phyloP scores from a whole-genome alignment of 163 green algal genomes.

The Scenedesmus sp. region DNA sequence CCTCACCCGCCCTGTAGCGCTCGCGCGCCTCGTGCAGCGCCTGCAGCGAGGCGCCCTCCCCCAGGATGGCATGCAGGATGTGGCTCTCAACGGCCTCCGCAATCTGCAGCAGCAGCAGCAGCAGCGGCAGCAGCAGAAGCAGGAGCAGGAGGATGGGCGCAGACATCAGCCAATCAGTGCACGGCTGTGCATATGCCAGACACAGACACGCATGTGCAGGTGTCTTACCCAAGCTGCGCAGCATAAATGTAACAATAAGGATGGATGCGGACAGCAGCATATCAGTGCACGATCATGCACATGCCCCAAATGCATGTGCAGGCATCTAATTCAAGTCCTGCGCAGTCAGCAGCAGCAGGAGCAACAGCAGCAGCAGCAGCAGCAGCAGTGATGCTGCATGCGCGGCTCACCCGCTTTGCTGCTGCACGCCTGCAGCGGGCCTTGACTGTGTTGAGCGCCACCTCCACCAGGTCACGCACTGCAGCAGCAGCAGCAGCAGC shows the following conservation, averaged over 20 bases:
- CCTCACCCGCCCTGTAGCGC: constrained; percentile 32
- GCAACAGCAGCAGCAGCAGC: not conserved
- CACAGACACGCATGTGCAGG: not conserved
- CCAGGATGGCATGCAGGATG: constrained; percentile 35
- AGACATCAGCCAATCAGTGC: not conserved
- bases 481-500: not conserved
- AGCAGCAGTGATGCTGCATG: not conserved
- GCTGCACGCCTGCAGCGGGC: constrained; percentile 59
- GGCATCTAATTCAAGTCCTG: not conserved
- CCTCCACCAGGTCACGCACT: constrained; percentile 95
- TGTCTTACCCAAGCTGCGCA: no score
- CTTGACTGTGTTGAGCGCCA: constrained; percentile 85
- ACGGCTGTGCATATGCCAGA: no score
- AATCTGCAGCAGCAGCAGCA: constrained; percentile 8
- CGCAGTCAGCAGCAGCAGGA: not conserved
- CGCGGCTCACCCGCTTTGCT: constrained; percentile 16
- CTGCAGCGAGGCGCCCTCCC: not conserved
- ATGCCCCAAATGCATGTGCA: not conserved
- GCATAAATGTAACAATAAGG: no score
- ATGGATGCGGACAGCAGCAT: not conserved
- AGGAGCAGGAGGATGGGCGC: not conserved
- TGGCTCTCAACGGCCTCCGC: constrained; percentile 36
- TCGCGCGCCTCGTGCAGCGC: constrained; percentile 9
- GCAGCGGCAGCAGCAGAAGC: not conserved
- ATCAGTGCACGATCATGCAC: not conserved